phyloP scores from a whole-genome alignment of 2,329 filamentous ascomycete genomes.

The Fusarium veterinarium region DNA sequence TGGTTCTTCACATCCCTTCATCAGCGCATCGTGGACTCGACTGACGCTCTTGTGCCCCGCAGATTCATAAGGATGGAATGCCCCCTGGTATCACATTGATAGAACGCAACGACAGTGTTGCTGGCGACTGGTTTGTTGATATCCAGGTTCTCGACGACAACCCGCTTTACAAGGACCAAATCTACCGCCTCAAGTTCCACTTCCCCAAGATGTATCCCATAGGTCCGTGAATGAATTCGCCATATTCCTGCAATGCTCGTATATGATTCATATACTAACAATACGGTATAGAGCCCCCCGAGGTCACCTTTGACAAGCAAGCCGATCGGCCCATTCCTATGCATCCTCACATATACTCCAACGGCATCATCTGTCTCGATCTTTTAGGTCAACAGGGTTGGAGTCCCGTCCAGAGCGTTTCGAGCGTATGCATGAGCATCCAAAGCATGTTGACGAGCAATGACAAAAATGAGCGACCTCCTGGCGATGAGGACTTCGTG shows the following conservation, averaged over 20 bases:
- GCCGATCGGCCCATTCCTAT: slow-evolving; percentile 81
- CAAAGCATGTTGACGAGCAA: slow-evolving; percentile 99
- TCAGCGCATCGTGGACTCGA: slow-evolving; percentile 4
- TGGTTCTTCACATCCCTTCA: slow-evolving; percentile 7
- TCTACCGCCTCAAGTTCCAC: slow-evolving; percentile 86
- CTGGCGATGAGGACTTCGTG: slow-evolving; percentile 91
- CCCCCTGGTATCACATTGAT: slow-evolving; percentile 82
- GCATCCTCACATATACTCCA: slow-evolving; percentile 97
- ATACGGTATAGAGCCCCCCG: slow-evolving; percentile 78
- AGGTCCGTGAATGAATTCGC: slow-evolving; percentile 65
- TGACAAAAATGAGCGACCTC: slow-evolving; percentile 87
- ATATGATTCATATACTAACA: slow-evolving; percentile 9
- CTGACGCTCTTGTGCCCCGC: slow-evolving; percentile 35
- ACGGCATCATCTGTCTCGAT: slow-evolving; percentile 98
- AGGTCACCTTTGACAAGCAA: slow-evolving; percentile 85
- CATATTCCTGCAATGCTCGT: background rate
- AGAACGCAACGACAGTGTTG: slow-evolving; percentile 80
- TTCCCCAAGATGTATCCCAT: slow-evolving; percentile 91
- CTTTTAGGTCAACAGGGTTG: slow-evolving; percentile 88
- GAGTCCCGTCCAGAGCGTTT: slow-evolving; percentile 96
- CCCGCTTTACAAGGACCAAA: slow-evolving; percentile 84
- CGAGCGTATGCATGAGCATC: slow-evolving; percentile 95
- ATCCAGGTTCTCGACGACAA: slow-evolving; percentile 91
- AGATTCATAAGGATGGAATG: slow-evolving; percentile 66
- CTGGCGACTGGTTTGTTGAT: slow-evolving; percentile 86